Base-by-base conservation (phyloP, 2,329 filamentous ascomycete species). In the Fusarium incarnatum region DNA sequence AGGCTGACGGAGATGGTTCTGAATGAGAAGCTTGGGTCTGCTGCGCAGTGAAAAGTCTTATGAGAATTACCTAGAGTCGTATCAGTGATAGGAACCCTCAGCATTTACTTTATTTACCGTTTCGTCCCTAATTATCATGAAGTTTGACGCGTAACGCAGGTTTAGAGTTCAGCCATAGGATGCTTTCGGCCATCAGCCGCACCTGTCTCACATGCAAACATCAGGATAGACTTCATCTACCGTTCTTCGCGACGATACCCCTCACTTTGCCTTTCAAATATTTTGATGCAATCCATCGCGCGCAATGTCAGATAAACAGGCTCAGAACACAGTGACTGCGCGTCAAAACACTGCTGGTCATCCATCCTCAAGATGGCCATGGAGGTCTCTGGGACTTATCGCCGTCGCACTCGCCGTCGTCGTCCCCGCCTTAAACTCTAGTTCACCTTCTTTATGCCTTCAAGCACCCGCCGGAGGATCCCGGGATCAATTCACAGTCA, bases 21-120 rank as follows among this genome's bases (percentile, higher is more conserved):
- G 3, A 34, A 47, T 6, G 55, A 53, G 0, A 60, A 42, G 7
- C 55, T 62, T 20, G 60, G 60, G 2, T 59, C 45, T 9, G 15
- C 18, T 0, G 10, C 49, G 4, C 11, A 44, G 40, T 52, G 1
- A 18, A 10, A 9, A 2, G 2, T 6, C 34, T 12, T 0, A 7
- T 12, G 18, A 12, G 9, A 37, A n/a, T 18, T 5, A 18, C 8
- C 5, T 18, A 6, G 6, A 12, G 3, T 37, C 6, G 0, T 7
- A 37, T 37, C n/a, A n/a, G 34, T 37, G 7, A n/a, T 11, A 37
- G 2, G 34, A 37, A 37, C 6, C 34, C 1, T 9, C 6, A n/a
- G 13, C 8, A 4, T 46, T 4, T n/a, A 13, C 23, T 23, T 27
- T 46, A 8, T 4, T 37, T 28, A 4, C 12, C 13, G 5, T 28